Evolutionary conservation across 306 rosid species (phyloP), one percentile per base, ranked within the genome.

Genomic region (Fagus crenata): DNA sequence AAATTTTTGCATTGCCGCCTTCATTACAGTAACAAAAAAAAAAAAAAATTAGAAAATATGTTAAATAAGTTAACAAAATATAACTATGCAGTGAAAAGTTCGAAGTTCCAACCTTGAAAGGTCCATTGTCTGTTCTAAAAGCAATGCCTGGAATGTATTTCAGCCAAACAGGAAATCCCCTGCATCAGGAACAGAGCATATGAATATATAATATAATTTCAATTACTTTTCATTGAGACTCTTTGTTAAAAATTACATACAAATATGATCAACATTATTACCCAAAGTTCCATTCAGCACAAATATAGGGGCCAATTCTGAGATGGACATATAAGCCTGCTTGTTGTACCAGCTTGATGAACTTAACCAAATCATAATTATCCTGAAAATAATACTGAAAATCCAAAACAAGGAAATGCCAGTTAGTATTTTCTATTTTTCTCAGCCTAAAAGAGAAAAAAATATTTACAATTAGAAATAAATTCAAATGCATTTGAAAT

Each of bases 251-350:
- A 49, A 17, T 2, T 46, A 28, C 32, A 42, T 4, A 32, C 28
- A 22, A 12, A 14, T 32, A 1, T 2, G 0, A 37, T 8, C 40
- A 14, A 42, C 67, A 75, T 65, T 32, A 75, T 77, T 92, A 96
- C 99, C 99, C 99, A 67, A 92, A 91, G 87, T 92, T 96, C 99
- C 99, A 96, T 83, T 96, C 99, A 51, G 91, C 98, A 78, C 99
- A 96, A 6, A 86, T 46, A 81, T 84, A 96, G 49, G 99, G 99
- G 49, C 98, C 99, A 83, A 92, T 96, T 73, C 99, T 84, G 77
- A 96, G 97, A 96, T 89, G 88, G 87, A 92, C 92, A 72, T 81
- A 92, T 2, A 96, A 88, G 49, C 98, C 99, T n/a, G 97, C 97
- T 79, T 91, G 93, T 49, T 96, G 96, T 42, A 93, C 98, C 75